A percentile compares a stretch with the other conserved stretches of the same genome.
Conservation (phyloP, 1,284 basidiomycete species). For the Phlebopus sp. region DNA sequence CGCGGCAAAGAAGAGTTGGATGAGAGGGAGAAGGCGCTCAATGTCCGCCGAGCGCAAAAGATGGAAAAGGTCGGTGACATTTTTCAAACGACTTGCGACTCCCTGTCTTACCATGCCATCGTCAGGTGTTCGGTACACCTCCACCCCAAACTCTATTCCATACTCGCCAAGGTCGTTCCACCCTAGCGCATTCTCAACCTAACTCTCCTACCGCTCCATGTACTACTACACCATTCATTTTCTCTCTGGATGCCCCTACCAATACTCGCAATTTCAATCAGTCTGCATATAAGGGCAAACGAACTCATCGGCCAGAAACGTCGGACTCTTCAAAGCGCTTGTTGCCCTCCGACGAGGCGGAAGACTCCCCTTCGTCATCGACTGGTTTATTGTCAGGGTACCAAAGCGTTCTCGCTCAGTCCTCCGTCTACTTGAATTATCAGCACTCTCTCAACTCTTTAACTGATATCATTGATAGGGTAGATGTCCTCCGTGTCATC, state of each 20-base stretch:
- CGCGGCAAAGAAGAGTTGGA: constrained; percentile 65
- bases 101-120: constrained; percentile 7
- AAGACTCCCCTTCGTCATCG: constrained; percentile 22
- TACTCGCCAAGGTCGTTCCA: constrained; percentile 42
- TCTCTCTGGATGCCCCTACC: constrained; percentile 21
- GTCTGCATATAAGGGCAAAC: constrained; percentile 47
- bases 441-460: constrained; percentile 75
- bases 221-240: constrained; percentile 15
- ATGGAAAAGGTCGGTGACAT: constrained; percentile 69
- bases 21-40: constrained; percentile 69
- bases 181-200: constrained; percentile 18
- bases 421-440: constrained; percentile 68
- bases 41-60: constrained; percentile 74
- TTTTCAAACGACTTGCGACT: constrained; percentile 1
- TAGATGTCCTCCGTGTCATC: constrained; percentile 35
- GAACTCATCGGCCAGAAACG: constrained; percentile 44
- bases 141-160: constrained; percentile 75
- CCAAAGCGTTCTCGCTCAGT: constrained; percentile 26
- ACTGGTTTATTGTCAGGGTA: constrained; percentile 14
- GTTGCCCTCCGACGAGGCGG: constrained; percentile 32
- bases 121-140: constrained; percentile 72
- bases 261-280: constrained; percentile 45
- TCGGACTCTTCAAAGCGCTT: constrained; percentile 55
- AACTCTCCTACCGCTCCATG: constrained; percentile 17
- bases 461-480: constrained; percentile 71